Percentiles rank a stretch among this genome's conserved stretches.
These are phyloP conservation scores for Erythrobasidium hasegawianum DNA, from an alignment of 1,284 basidiomycete species.

Conservation along the genomic window DNA sequence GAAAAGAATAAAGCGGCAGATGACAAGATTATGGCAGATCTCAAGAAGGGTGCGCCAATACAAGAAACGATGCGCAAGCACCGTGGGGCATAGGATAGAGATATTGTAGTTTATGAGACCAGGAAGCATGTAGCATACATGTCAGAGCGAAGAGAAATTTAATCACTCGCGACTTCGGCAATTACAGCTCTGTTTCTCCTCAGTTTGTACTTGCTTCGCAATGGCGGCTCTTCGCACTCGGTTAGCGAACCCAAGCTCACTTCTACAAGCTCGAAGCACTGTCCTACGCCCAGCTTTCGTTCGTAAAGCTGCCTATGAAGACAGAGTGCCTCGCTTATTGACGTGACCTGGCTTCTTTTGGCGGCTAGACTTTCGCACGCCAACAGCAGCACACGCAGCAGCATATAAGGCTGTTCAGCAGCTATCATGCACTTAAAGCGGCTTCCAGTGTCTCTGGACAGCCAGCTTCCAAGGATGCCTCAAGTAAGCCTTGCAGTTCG, in stretches of 20 bases:
- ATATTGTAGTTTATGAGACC: neutral
- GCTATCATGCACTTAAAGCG: slow-evolving; percentile 20
- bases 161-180: no score
- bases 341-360: neutral
- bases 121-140: neutral
- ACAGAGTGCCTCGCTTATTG: neutral
- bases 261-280: neutral
- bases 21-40: slow-evolving; percentile 69
- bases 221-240: no score
- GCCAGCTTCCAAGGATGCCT: slow-evolving; percentile 33
- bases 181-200: no score
- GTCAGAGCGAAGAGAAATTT: no score
- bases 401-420: slow-evolving; percentile 12
- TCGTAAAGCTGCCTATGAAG: neutral
- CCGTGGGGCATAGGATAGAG: slow-evolving; percentile 56
- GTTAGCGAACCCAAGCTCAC: no score
- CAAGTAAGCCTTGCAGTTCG: slow-evolving; percentile 2
- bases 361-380: neutral
- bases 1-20: slow-evolving; percentile 64
- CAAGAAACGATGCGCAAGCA: slow-evolving; percentile 72
- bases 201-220: no score
- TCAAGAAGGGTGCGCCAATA: slow-evolving; percentile 68
- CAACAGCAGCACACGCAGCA: neutral
- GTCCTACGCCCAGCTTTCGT: neutral
- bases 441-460: slow-evolving; percentile 32